phyloP scores from a whole-genome alignment of 139 green algal genomes.

The Micromonas commoda region DNA sequence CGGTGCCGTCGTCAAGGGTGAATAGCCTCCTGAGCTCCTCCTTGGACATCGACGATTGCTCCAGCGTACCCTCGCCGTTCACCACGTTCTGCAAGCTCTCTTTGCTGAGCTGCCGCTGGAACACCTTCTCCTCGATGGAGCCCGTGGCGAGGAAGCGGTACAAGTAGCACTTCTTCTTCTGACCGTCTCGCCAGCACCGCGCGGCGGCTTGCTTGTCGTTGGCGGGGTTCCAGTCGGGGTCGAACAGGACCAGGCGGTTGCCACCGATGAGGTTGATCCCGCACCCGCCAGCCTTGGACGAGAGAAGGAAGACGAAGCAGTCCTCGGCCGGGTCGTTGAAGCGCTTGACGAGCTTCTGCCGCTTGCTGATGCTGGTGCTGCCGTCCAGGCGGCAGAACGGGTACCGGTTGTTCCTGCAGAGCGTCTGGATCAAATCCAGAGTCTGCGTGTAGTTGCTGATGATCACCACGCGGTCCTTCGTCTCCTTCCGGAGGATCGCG shows the following conservation, averaged over 20 bases:
- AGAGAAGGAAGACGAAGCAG: slow-evolving; percentile 96
- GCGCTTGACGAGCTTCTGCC: slow-evolving; percentile 85
- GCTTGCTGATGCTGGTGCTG: slow-evolving; percentile 80
- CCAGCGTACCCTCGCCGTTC: slow-evolving; percentile 44
- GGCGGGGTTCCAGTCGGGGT: slow-evolving; percentile 92
- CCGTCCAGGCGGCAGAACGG: slow-evolving; percentile 86
- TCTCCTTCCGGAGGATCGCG: slow-evolving; percentile 63
- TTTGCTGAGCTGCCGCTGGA: slow-evolving; percentile 89
- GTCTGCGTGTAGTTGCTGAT: slow-evolving; percentile 80
- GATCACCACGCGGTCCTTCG: slow-evolving; percentile 65
- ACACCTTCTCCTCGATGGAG: slow-evolving; percentile 98
- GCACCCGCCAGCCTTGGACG: slow-evolving; percentile 86
- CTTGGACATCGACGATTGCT: slow-evolving; percentile 60
- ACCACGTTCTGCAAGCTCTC: slow-evolving; percentile 51
- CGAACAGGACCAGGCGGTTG: slow-evolving; percentile 85
- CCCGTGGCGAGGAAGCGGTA: slow-evolving; percentile 93
- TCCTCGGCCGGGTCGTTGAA: slow-evolving; percentile 60
- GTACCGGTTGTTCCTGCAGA: slow-evolving; percentile 82
- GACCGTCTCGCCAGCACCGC: slow-evolving; percentile 94
- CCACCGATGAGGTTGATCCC: slow-evolving; percentile 96
- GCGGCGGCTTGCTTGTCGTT: slow-evolving; percentile 68
- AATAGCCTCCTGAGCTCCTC: slow-evolving; percentile 95
- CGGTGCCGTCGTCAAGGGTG: slow-evolving; percentile 52
- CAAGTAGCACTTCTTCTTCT: slow-evolving; percentile 91
- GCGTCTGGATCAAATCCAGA: slow-evolving; percentile 28